Percentiles rank a stretch among this genome's conserved stretches.
Conservation (phyloP, 208 protist genomes). For the Tritrichomonas foetus region DNA sequence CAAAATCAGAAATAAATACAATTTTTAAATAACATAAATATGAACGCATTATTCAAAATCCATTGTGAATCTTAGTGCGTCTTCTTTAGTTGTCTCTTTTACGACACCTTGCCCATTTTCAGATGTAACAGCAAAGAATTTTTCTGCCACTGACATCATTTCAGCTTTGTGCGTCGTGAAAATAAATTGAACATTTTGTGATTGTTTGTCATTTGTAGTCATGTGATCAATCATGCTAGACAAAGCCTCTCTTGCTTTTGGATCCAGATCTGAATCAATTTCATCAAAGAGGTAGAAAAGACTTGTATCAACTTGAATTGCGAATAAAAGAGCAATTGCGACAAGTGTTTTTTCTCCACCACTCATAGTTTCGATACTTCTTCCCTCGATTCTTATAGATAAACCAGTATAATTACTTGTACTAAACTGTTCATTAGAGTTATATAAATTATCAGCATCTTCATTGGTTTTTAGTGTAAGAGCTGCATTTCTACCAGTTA, state of each 20-base stretch:
- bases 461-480: neutral
- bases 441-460: neutral
- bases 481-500: neutral
- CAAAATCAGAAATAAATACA: no score
- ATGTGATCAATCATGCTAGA: neutral
- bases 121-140: neutral
- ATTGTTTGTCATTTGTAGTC: neutral
- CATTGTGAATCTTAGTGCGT: no score
- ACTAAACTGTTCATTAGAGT: neutral
- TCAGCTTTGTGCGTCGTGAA: neutral
- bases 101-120: no score
- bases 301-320: slow-evolving; percentile 91
- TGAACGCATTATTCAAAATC: no score
- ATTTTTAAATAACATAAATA: no score
- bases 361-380: slow-evolving; percentile 38
- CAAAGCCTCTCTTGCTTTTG: neutral
- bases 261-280: slow-evolving; percentile 72
- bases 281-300: slow-evolving; percentile 99
- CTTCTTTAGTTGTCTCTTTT: neutral
- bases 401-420: neutral
- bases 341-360: slow-evolving; percentile 94
- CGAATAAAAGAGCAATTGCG: slow-evolving; percentile 95
- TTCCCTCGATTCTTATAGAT: neutral
- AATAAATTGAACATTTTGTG: neutral
- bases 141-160: neutral